Evolutionary conservation across 1,284 basidiomycete species (phyloP).

Genomic region (Rhodotorula mucilaginosa): DNA sequence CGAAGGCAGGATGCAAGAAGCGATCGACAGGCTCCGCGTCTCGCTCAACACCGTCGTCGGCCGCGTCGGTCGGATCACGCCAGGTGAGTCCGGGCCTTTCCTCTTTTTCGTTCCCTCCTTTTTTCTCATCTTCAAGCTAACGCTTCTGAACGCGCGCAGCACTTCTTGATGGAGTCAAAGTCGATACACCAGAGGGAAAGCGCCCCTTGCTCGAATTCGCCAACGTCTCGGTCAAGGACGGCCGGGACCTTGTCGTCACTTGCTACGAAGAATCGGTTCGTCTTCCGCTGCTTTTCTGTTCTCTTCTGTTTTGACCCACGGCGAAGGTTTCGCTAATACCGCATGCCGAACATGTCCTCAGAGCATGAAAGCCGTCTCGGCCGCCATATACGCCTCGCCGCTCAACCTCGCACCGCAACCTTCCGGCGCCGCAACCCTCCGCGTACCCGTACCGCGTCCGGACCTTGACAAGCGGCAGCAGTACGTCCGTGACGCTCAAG

Average conservation of each 20-base stretch:
- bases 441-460: conserved; percentile 32
- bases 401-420: conserved; percentile 34
- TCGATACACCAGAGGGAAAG: conserved; percentile 35
- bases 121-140: neutral
- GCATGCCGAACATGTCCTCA: neutral
- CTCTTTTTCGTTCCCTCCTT: neutral
- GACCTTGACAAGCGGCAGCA: conserved; percentile 34
- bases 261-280: conserved; percentile 39
- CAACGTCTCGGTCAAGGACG: conserved; percentile 38
- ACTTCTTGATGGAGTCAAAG: conserved; percentile 31
- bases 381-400: conserved; percentile 37
- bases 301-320: no score
- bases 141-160: conserved; percentile 4
- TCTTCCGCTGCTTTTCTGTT: neutral
- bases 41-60: conserved; percentile 38
- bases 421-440: conserved; percentile 20
- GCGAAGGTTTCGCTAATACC: no score
- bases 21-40: conserved; percentile 34
- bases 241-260: conserved; percentile 34
- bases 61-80: conserved; percentile 35
- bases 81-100: conserved; percentile 12
- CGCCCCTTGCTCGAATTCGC: conserved; percentile 37
- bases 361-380: conserved; percentile 34
- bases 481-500: conserved; percentile 38
- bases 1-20: conserved; percentile 30